Evolutionary conservation across 2,329 filamentous ascomycete genomes (phyloP).

Genomic region (Tolypocladium amazonense): DNA sequence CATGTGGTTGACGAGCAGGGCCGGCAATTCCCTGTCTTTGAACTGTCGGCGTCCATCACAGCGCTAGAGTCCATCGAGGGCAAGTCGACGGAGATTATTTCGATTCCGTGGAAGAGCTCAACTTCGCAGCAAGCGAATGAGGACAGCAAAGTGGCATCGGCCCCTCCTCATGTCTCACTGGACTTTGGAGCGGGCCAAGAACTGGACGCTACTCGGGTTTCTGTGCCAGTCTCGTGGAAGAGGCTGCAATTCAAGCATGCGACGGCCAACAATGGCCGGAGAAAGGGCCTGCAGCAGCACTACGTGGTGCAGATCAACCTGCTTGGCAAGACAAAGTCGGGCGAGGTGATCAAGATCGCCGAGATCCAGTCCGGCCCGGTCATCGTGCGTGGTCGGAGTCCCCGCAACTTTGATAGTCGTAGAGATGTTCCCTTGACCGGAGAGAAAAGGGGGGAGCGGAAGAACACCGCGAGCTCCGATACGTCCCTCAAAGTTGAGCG

Average conservation of each 20-base stretch:
- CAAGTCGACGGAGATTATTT: constrained; percentile 87
- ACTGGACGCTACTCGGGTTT: constrained; percentile 70
- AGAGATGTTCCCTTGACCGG: constrained; percentile 70
- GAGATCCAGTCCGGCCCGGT: constrained; percentile 89
- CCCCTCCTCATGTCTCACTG: constrained; percentile 43
- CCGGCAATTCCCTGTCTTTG: constrained; percentile 63
- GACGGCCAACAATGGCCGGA: constrained; percentile 87
- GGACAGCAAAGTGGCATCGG: constrained; percentile 35
- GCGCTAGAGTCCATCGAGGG: constrained; percentile 89
- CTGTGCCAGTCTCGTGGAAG: constrained; percentile 85
- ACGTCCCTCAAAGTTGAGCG: constrained; percentile 22
- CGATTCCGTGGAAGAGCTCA: constrained; percentile 87
- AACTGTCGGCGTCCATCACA: constrained; percentile 72
- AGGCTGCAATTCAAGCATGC: constrained; percentile 91
- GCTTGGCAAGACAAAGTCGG: constrained; percentile 58
- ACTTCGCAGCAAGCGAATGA: constrained; percentile 38
- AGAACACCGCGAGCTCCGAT: constrained; percentile 27
- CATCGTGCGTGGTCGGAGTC: constrained; percentile 86
- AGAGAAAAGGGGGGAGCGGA: constrained; percentile 36
- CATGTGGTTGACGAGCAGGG: constrained; percentile 65
- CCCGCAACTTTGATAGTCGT: constrained; percentile 84
- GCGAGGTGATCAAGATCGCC: constrained; percentile 63
- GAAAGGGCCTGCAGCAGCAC: constrained; percentile 91
- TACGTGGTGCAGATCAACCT: constrained; percentile 83
- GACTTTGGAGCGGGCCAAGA: constrained; percentile 50